phyloP scores from a whole-genome alignment of 1,284 basidiomycete species.

The Austroboletus sp. region DNA sequence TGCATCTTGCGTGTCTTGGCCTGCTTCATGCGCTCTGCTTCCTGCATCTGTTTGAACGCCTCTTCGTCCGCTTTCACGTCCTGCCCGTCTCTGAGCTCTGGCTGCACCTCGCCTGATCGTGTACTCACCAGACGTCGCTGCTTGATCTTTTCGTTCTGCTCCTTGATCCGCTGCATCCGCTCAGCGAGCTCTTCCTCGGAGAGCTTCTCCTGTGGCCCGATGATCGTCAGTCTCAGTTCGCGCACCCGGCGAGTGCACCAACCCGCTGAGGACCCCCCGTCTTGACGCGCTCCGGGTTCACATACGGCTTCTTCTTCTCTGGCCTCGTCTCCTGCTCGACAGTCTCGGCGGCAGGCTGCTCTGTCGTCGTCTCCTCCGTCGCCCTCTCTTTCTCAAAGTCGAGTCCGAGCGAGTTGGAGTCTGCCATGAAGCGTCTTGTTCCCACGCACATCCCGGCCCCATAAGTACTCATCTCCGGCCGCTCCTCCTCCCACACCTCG shows the following conservation, averaged over 20 bases:
- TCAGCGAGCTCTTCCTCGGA: conserved; percentile 65
- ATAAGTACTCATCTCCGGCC: conserved; percentile 2
- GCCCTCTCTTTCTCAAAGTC: conserved; percentile 44
- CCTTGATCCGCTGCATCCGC: conserved; percentile 65
- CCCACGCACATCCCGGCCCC: conserved; percentile 17
- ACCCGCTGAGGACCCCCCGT: conserved; percentile 71
- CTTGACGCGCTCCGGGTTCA: conserved; percentile 70
- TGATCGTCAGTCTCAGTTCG: conserved; percentile 9
- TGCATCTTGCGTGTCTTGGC: conserved; percentile 59
- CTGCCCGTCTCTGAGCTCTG: conserved; percentile 33
- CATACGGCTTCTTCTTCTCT: conserved; percentile 56
- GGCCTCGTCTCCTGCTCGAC: conserved; percentile 17
- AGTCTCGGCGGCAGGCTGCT: conserved; percentile 1
- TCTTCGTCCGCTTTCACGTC: conserved; percentile 73
- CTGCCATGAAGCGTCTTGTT: conserved; percentile 25
- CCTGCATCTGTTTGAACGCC: conserved; percentile 63
- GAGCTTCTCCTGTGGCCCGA: conserved; percentile 55
- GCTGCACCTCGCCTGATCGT: background rate
- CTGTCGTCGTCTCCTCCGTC: conserved; percentile 10
- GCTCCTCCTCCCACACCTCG: conserved; percentile 1
- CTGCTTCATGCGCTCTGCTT: conserved; percentile 49
- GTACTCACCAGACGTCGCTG: conserved; percentile 56
- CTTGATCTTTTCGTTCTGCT: conserved; percentile 78
- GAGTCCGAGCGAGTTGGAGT: conserved; percentile 59
- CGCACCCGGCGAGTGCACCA: conserved; percentile 19